A percentile compares a stretch with the other conserved stretches of the same genome.
phyloP scores from a whole-genome alignment of 164 flowering plant species.

The Paratinospora sagittata region DNA sequence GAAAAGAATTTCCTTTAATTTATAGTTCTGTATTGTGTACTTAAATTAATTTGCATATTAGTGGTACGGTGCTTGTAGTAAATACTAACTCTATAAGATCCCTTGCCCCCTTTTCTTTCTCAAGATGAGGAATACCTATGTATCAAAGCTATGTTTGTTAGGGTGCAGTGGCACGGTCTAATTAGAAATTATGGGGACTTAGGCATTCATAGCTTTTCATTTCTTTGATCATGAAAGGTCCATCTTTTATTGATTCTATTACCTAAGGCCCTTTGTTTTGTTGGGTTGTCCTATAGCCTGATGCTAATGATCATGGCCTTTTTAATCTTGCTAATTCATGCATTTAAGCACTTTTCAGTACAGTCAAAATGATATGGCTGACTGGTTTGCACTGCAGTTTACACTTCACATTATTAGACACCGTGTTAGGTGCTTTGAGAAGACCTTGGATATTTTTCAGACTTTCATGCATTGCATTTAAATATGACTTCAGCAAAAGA shows the following conservation, averaged over 20 bases:
- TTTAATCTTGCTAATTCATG: too few species aligned
- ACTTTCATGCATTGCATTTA: too few species aligned
- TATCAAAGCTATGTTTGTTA: slow-evolving; percentile 12
- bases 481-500: too few species aligned
- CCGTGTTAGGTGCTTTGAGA: too few species aligned
- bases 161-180: slow-evolving; percentile 16
- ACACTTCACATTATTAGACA: too few species aligned
- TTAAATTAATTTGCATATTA: slow-evolving; percentile 5
- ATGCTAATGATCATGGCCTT: not conserved
- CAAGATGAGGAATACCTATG: slow-evolving; percentile 6
- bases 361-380: too few species aligned
- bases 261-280: not conserved
- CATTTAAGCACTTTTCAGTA: too few species aligned
- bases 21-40: not conserved
- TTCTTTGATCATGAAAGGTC: slow-evolving; percentile 4
- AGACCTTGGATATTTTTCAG: too few species aligned
- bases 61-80: slow-evolving; percentile 12
- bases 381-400: too few species aligned
- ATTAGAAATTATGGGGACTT: slow-evolving; percentile 12
- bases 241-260: not conserved
- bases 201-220: slow-evolving; percentile 11
- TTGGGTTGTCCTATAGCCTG: not conserved
- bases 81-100: slow-evolving; percentile 6
- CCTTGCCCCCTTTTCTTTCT: slow-evolving; percentile 11
- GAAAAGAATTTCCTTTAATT: not conserved